phyloP scores from a whole-genome alignment of 306 rosid genomes.

The Pueraria montana region DNA sequence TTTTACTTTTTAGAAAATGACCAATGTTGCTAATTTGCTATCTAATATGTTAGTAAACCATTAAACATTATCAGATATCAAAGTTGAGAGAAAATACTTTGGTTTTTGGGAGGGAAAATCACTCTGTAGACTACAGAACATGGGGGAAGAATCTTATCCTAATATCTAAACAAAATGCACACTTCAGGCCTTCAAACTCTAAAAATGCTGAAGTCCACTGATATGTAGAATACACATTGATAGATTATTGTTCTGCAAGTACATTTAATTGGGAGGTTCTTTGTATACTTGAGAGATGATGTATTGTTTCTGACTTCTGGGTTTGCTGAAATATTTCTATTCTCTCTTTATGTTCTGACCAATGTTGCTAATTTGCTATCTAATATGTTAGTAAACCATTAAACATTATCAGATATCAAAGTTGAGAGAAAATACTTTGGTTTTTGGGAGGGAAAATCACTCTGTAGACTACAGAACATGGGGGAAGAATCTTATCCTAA shows the following conservation, averaged over 20 bases:
- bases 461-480: too few relatives aligned
- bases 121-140: too few relatives aligned
- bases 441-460: neutral
- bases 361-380: neutral
- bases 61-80: neutral
- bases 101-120: neutral
- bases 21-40: neutral
- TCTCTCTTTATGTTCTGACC: neutral
- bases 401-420: neutral
- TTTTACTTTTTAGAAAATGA: neutral
- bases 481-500: too few relatives aligned
- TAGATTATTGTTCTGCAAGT: neutral
- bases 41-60: neutral
- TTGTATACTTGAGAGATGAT: neutral
- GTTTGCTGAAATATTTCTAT: neutral
- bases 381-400: neutral
- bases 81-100: neutral
- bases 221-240: neutral
- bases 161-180: neutral
- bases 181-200: neutral
- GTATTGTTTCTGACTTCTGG: neutral
- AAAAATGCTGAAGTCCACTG: neutral
- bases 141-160: too few relatives aligned
- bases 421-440: neutral
- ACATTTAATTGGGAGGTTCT: neutral